These are phyloP conservation scores for Takakia lepidozioides DNA, from an alignment of 225 moss, liverwort and hornwort species.

Conservation along the genomic window DNA sequence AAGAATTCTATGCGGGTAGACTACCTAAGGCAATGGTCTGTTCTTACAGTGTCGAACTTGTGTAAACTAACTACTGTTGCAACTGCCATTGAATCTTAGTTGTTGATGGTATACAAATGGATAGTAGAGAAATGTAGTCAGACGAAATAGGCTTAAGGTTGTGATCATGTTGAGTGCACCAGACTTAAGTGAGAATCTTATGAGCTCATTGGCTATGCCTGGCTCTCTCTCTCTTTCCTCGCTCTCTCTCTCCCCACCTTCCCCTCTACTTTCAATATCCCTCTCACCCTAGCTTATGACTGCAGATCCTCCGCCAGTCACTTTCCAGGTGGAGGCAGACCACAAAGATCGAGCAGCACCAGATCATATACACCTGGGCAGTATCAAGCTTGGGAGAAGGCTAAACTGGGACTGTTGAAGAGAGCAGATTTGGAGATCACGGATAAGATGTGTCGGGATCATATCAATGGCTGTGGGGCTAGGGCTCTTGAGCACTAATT, in stretches of 20 bases:
- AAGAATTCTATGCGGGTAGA: conserved; percentile 34
- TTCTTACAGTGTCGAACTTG: not conserved
- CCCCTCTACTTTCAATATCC: not conserved
- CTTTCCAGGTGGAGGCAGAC: conserved; percentile 24
- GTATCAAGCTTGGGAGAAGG: conserved; percentile 27
- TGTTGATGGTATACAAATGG: not conserved
- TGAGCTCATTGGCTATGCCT: not conserved
- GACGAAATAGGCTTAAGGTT: not conserved
- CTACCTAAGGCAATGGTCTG: not conserved
- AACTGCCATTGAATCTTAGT: not conserved
- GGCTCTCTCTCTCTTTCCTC: too few species aligned
- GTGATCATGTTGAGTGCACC: too few species aligned
- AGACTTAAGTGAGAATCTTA: too few species aligned
- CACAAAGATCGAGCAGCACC: not conserved
- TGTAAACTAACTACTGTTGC: not conserved
- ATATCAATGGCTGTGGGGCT: conserved; percentile 29
- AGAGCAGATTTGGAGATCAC: conserved; percentile 31
- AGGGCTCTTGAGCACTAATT: conserved; percentile 25
- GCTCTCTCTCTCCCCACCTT: too few species aligned
- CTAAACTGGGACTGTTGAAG: conserved; percentile 23
- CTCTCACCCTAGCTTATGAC: conserved; percentile 1
- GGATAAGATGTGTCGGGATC: conserved; percentile 27
- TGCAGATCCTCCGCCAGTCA: conserved; percentile 37
- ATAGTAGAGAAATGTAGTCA: not conserved
- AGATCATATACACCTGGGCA: conserved; percentile 19